Evolutionary conservation across 2,329 filamentous ascomycete genomes (phyloP).

Genomic region (Elsinoe necatrix): DNA sequence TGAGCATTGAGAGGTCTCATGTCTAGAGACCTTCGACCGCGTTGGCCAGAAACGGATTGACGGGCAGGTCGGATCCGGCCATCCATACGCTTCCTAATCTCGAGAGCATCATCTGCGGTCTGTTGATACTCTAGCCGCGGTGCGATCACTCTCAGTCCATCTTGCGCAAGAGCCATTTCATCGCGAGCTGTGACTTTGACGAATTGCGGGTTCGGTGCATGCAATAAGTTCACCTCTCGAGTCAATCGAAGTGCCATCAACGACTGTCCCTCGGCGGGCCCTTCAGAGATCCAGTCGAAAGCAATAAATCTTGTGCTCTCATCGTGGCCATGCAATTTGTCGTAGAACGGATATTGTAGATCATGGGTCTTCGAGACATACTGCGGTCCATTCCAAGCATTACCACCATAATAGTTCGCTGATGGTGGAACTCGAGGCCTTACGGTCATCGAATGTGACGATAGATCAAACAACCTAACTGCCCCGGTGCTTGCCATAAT

Average conservation of each 20-base stretch:
- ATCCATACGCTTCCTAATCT: constrained; percentile 13
- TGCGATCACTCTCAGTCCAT: constrained; percentile 12
- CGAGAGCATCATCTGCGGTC: constrained; percentile 15
- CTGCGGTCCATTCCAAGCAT: constrained; percentile 35
- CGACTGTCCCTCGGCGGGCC: constrained; percentile 40
- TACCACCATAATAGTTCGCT: constrained; percentile 26
- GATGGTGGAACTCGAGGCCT: constrained; percentile 10
- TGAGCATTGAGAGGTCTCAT: constrained; percentile 11
- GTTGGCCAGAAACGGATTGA: constrained; percentile 3
- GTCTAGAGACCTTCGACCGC: constrained; percentile 4
- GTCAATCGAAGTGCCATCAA: constrained; percentile 46
- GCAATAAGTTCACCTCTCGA: constrained; percentile 43
- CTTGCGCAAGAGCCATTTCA: constrained; percentile 28
- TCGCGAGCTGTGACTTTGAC: constrained; percentile 38
- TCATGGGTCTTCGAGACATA: constrained; percentile 39
- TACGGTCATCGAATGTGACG: constrained; percentile 38
- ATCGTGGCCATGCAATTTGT: constrained; percentile 35
- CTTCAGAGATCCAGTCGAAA: constrained; percentile 52
- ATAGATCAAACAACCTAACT: constrained; percentile 48
- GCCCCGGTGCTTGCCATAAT: constrained; percentile 52
- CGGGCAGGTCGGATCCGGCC: constrained; percentile 10
- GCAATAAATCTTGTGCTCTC: constrained; percentile 46
- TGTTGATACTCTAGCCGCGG: constrained; percentile 7
- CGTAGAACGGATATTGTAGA: constrained; percentile 39
- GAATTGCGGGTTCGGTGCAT: constrained; percentile 36